A percentile compares a stretch with the other conserved stretches of the same genome.
These are phyloP conservation scores for Sporothrix mexicana DNA, from an alignment of 2,329 filamentous ascomycete genomes.

Conservation along the genomic window DNA sequence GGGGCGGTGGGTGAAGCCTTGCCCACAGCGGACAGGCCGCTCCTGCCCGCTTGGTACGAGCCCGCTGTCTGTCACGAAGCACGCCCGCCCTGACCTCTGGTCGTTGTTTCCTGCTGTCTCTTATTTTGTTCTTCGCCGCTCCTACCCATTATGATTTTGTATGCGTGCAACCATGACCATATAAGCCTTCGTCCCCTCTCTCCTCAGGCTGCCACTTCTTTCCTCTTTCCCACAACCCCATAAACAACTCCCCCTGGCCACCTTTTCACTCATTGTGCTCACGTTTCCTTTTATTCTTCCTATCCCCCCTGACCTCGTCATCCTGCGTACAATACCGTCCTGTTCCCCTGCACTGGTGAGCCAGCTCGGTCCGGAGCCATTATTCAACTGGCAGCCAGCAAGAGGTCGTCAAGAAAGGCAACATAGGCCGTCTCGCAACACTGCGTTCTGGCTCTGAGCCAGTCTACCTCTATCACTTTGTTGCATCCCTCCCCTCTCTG, in stretches of 20 bases:
- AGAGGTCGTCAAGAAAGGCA: not conserved
- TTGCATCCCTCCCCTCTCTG: not conserved
- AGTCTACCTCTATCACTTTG: slow-evolving; percentile 16
- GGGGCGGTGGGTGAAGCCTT: slow-evolving; percentile 18
- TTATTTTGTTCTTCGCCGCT: not conserved
- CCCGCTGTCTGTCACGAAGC: slow-evolving; percentile 25
- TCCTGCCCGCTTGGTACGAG: slow-evolving; percentile 32
- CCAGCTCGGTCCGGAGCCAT: not conserved
- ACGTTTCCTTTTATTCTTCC: not conserved
- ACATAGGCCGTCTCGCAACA: slow-evolving; percentile 1
- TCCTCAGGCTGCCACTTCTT: slow-evolving; percentile 13
- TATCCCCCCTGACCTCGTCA: not conserved
- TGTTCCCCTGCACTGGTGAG: not conserved
- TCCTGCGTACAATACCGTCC: not conserved
- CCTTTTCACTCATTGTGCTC: slow-evolving; percentile 13
- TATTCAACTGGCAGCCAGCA: slow-evolving; percentile 3
- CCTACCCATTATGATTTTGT: not conserved
- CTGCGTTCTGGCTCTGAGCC: not conserved
- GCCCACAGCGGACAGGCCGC: slow-evolving; percentile 28
- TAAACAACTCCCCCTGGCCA: not conserved
- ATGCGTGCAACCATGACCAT: slow-evolving; percentile 31
- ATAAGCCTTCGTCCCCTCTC: slow-evolving; percentile 31
- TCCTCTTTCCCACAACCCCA: not conserved
- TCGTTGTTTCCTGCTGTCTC: slow-evolving; percentile 17
- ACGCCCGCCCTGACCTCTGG: slow-evolving; percentile 28